Evolutionary conservation across 2,329 filamentous ascomycete genomes (phyloP), one percentile per base, ranked within the genome.

Genomic region (Ascochyta clinopodiicola): DNA sequence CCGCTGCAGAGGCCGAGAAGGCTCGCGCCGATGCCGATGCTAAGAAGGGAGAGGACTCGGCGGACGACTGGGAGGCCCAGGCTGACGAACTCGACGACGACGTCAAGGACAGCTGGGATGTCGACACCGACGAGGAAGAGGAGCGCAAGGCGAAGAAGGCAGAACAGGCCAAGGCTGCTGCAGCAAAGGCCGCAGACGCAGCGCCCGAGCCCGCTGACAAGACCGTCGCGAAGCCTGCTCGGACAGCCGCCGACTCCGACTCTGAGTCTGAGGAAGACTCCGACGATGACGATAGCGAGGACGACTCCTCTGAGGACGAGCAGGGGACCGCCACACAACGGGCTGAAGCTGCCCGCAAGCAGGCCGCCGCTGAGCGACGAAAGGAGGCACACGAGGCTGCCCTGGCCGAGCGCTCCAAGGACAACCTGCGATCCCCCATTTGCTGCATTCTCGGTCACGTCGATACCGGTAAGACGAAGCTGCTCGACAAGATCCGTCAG

Each of bases 371-470:
- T 15, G 92, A 95, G 68, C 87, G 94, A 71, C 87, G 94, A 70
- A 90, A 92, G 79, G 91, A 91, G 78, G 90, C 92, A 55, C 91
- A 96, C 75, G 91, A 97, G 77, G 94, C 92, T 60, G 95, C 95
- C 17, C 78, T 97, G 73, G 93, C 92, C 39, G 93, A 94, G 44
- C 86, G 92, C 59, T 98, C 94, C 21, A 92, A 91, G 78, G 93
- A 99, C 75, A 89, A 99, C 78, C 86, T 99, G 52, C 92, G 95
- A 55, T 98, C 95, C 36, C 95, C 95, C 48, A 99, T 99, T 79
- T 98, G 95, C 84, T 98, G 94, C 89, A 99, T 99, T 85, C 87
- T 99, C 62, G 95, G 95, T 71, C 95, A 99, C 86, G 95, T 99
- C 86, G 95, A 99, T 88, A 99, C 96, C 40, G 95, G 95, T 77